These are phyloP conservation scores for Discostella stelligeroides DNA, from an alignment of 108 stramenopile genomes.

Conservation along the genomic window DNA sequence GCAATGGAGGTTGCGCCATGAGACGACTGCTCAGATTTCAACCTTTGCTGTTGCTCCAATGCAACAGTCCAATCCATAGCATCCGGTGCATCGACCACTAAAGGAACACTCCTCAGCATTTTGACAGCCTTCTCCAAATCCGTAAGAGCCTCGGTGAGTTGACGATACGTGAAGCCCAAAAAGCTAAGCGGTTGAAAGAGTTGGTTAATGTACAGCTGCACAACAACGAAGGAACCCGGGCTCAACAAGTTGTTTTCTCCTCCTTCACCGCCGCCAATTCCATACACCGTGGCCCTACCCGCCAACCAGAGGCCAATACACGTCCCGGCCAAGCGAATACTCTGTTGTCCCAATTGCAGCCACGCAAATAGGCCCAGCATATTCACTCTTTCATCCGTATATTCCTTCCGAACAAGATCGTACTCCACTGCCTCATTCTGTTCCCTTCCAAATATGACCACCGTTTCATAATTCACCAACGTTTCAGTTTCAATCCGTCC, in stretches of 20 bases:
- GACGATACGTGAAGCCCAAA: slow-evolving; percentile 48
- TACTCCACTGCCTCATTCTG: slow-evolving; percentile 40
- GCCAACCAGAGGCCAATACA: slow-evolving; percentile 42
- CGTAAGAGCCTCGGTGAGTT: slow-evolving; percentile 46
- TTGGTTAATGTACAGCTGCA: slow-evolving; percentile 53
- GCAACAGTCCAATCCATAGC: slow-evolving; percentile 45
- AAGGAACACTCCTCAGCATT: slow-evolving; percentile 30
- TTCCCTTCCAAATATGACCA: slow-evolving; percentile 54
- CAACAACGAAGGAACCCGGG: slow-evolving; percentile 50
- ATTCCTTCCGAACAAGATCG: slow-evolving; percentile 32
- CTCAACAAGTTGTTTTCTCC: slow-evolving; percentile 16
- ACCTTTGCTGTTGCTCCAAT: not conserved
- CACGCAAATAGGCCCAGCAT: slow-evolving; percentile 48
- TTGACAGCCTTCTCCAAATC: slow-evolving; percentile 55
- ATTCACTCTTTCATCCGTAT: slow-evolving; percentile 42
- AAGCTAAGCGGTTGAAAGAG: slow-evolving; percentile 45
- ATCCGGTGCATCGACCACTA: slow-evolving; percentile 43
- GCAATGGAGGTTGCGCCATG: not conserved
- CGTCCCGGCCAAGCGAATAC: slow-evolving; percentile 34
- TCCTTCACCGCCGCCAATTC: slow-evolving; percentile 5
- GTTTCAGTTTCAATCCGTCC: slow-evolving; percentile 54
- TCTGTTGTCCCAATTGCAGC: slow-evolving; percentile 49
- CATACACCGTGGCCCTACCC: slow-evolving; percentile 47
- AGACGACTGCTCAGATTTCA: not conserved
- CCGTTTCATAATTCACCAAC: slow-evolving; percentile 54